These are phyloP conservation scores for Acephala macrosclerotiorum DNA, from an alignment of 2,329 filamentous ascomycete genomes.

Conservation along the genomic window DNA sequence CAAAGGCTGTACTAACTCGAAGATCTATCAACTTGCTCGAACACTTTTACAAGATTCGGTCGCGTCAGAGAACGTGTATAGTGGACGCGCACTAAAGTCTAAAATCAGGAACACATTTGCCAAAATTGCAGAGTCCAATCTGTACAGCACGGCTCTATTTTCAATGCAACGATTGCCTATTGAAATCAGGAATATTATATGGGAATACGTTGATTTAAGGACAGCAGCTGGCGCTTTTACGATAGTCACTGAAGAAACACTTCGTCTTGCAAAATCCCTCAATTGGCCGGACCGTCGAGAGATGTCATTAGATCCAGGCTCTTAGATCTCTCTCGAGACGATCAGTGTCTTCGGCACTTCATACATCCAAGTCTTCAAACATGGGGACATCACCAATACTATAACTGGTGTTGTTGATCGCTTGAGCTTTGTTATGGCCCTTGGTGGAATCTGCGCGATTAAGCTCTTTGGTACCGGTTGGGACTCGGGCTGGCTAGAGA, in stretches of 20 bases:
- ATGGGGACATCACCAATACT: slow-evolving; percentile 1
- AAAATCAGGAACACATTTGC: slow-evolving; percentile 12
- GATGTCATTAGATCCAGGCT: slow-evolving; percentile 22
- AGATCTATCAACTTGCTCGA: slow-evolving; percentile 23
- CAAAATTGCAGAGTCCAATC: slow-evolving; percentile 10
- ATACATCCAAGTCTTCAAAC: slow-evolving; percentile 22
- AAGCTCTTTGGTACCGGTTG: slow-evolving; percentile 24
- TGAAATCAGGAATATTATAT: slow-evolving; percentile 24
- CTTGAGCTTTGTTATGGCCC: slow-evolving; percentile 17
- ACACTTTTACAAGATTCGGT: slow-evolving; percentile 14
- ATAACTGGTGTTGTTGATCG: slow-evolving; percentile 15
- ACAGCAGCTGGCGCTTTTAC: slow-evolving; percentile 21
- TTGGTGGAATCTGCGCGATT: slow-evolving; percentile 28
- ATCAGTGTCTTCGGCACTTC: slow-evolving; percentile 26
- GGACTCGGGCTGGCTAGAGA: slow-evolving; percentile 26
- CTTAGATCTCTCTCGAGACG: slow-evolving; percentile 19
- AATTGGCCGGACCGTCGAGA: slow-evolving; percentile 9
- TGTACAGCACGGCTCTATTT: slow-evolving; percentile 6
- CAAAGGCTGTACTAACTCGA: slow-evolving; percentile 10
- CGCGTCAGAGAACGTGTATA: slow-evolving; percentile 2
- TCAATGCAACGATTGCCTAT: slow-evolving; percentile 18
- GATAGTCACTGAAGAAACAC: slow-evolving; percentile 21
- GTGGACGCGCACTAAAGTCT: slow-evolving; percentile 6
- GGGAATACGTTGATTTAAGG: slow-evolving; percentile 23
- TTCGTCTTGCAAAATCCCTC: slow-evolving; percentile 19